Percentiles rank a stretch among this genome's conserved stretches.
These are phyloP conservation scores for Ambrosia trifida DNA, from an alignment of 129 eudicot species.

Conservation along the genomic window DNA sequence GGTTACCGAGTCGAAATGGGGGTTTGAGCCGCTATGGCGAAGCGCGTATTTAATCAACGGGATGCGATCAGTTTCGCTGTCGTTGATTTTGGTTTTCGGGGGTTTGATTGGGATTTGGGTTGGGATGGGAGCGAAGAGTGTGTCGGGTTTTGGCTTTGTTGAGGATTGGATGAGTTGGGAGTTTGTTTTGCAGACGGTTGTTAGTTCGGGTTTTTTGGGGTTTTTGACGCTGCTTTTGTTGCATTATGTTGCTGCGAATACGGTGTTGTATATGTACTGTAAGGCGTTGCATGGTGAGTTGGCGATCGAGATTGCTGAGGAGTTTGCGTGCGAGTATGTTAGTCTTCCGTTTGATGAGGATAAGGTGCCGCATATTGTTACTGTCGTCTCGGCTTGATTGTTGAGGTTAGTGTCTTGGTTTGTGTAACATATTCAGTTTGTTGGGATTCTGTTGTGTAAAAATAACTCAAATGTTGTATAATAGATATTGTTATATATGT, in stretches of 20 bases:
- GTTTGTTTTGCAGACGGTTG: slow-evolving; percentile 50
- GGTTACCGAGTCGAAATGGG: slow-evolving; percentile 49
- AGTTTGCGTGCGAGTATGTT: slow-evolving; percentile 64
- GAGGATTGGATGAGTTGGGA: slow-evolving; percentile 53
- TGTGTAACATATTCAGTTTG: slow-evolving; percentile 30
- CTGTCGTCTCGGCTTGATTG: slow-evolving; percentile 34
- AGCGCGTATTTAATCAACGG: slow-evolving; percentile 39
- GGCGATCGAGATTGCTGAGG: slow-evolving; percentile 72
- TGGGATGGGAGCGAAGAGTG: slow-evolving; percentile 26
- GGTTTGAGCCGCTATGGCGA: slow-evolving; percentile 41
- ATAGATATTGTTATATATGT: background rate
- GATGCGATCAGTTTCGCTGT: slow-evolving; percentile 35
- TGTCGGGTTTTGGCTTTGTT: slow-evolving; percentile 17
- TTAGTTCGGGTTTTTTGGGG: slow-evolving; percentile 46
- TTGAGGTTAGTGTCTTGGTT: slow-evolving; percentile 27
- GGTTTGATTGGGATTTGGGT: slow-evolving; percentile 28
- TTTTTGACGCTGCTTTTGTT: slow-evolving; percentile 52
- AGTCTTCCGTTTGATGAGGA: slow-evolving; percentile 70
- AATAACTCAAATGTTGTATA: background rate
- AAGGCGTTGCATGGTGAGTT: slow-evolving; percentile 80
- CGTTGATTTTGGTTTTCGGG: slow-evolving; percentile 30
- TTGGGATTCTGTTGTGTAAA: slow-evolving; percentile 16
- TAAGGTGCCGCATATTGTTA: slow-evolving; percentile 66
- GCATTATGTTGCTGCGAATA: slow-evolving; percentile 42
- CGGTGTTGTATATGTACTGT: slow-evolving; percentile 79